These are phyloP conservation scores for Populus ilicifolia DNA, from an alignment of 345 rosid species.

Conservation along the genomic window DNA sequence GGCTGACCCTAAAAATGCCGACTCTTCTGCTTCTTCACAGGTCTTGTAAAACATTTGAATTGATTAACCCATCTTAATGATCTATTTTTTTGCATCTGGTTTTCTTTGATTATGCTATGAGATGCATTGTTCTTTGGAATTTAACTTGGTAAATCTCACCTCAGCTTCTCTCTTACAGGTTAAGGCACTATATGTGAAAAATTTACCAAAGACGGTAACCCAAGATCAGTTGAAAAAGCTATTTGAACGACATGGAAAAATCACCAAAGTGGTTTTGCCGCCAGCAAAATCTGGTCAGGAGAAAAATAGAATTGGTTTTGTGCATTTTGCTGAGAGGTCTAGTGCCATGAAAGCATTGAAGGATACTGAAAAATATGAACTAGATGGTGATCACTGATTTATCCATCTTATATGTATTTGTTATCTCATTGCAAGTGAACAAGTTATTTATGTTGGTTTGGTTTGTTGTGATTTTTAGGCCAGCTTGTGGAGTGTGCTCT, in stretches of 20 bases:
- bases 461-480: constrained; percentile 43
- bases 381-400: constrained; percentile 55
- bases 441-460: constrained; percentile 4
- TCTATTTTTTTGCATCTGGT: background rate
- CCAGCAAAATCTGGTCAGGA: constrained; percentile 86
- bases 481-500: constrained; percentile 84
- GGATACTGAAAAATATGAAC: constrained; percentile 81
- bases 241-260: constrained; percentile 80
- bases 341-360: constrained; percentile 81
- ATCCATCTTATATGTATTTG: background rate
- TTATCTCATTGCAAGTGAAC: background rate
- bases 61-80: background rate
- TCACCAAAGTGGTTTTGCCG: constrained; percentile 76
- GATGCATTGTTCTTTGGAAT: constrained; percentile 6
- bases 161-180: constrained; percentile 46
- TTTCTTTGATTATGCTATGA: background rate
- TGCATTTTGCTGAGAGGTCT: constrained; percentile 91
- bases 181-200: constrained; percentile 83
- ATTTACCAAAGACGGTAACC: constrained; percentile 72
- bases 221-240: constrained; percentile 68
- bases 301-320: constrained; percentile 79
- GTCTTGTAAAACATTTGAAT: constrained; percentile 32
- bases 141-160: constrained; percentile 14
- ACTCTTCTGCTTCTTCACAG: constrained; percentile 71
- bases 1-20: constrained; percentile 88